Base-by-base conservation (phyloP, 441 rosid species). In the Sinapis alba region DNA sequence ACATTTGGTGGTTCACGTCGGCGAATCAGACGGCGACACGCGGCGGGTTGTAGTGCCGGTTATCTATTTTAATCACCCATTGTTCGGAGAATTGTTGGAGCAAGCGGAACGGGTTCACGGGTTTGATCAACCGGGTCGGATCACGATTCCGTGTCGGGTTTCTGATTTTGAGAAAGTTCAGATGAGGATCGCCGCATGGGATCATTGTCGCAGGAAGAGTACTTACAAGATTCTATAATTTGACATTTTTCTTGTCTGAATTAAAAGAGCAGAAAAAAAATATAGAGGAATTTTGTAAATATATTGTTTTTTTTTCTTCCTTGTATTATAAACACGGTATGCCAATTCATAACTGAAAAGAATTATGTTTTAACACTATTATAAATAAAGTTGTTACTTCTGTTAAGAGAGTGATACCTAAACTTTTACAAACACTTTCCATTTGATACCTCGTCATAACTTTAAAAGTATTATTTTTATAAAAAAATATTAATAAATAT, bases 131-230 rank as follows among this genome's bases (percentile, higher is more conserved):
- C 81, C 86, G 34, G 91, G 95, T 62, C 87, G 88, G 83, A 90
- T 89, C 65, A 86, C 80, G 13, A 73, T 91, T 15, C 97, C 96
- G 0, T 88, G 93, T 62, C 80, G 85, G 74, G 78, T 86, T 24
- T 88, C 94, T 41, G 90, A 90, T 81, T 87, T 91, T 67, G 95
- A 90, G 82, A 90, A 85, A 69, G 89, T 91, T 34, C 84, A 86
- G 81, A 84, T 65, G 89, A 87, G 90, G 63, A 90, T 91, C 41
- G 88, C 85, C 23, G 82, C 83, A 34, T 81, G 94, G 88, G 84
- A 86, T 68, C 75, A 72, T 58, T 69, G 78, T 82, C 77, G 78
- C 58, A 65, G 79, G 36, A 79, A 66, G 18, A 77, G 43, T 60
- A 47, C 36, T 1, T 62, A 51, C 59, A 72, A 71, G 56, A 64